Base-by-base conservation (phyloP, 805 yeast species). In the Ogataea sp. region DNA sequence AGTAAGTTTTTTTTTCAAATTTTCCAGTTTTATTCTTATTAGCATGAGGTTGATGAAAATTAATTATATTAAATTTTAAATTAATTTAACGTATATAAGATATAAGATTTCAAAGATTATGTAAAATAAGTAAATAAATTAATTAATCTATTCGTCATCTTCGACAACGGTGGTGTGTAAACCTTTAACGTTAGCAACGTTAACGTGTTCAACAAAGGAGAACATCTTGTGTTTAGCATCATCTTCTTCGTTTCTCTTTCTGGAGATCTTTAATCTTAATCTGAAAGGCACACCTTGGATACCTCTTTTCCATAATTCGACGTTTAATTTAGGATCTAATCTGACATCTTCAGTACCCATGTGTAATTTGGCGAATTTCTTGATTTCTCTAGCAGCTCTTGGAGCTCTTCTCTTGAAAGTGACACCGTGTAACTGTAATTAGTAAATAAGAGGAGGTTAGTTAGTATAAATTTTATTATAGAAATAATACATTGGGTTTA, bases 321-420 rank as follows among this genome's bases (percentile, higher is more conserved):
- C 93, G 85, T 93, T 93, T 73, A 93, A 79, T 74, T 81, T 86
- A 68, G 98, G 97, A 75, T 93, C 97, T 64, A 93, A 75, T 80
- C 98, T 93, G 71, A 93, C 97, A 70, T 93, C 99, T 54, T 83
- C 73, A 63, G 99, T 93, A 70, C 97, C 97, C 93, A 93, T 87
- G 84, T 90, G 97, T 77, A 86, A 80, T 70, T 85, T 79, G 67
- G 97, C 97, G 70, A 93, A 93, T 75, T 85, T 88, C 81, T 87
- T 90, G 78, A 93, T 89, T 75, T 88, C 98, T 85, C 87, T 93
- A 75, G 90, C 93, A 64, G 99, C 98, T 70, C 77, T 86, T 76
- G 99, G 99, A 66, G 99, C 99, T 79, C 97, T 88, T 84, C 84
- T 85, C 82, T 93, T 93, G 96, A 90, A 93, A 75, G 87, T 84